A percentile compares a stretch with the other conserved stretches of the same genome.
Conservation (phyloP, 1,284 basidiomycete species). For the Cryptococcus hybrid region DNA sequence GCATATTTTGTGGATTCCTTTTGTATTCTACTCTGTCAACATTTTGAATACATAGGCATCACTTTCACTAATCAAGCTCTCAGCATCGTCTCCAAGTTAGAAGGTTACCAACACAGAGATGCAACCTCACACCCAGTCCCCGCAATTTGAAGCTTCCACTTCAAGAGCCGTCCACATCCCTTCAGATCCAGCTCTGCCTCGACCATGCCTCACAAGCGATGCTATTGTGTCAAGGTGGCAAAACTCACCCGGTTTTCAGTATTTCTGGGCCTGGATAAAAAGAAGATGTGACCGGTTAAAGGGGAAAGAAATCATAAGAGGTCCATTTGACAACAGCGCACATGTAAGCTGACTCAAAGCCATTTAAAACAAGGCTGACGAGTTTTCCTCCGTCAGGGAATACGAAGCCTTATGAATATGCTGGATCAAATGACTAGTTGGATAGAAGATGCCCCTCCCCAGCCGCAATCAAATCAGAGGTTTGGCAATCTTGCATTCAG, state of each 20-base stretch:
- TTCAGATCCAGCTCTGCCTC: slow-evolving; percentile 18
- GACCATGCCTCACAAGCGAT: slow-evolving; percentile 55
- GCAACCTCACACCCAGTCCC: too few species aligned
- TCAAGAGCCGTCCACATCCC: slow-evolving; percentile 16
- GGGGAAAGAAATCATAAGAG: slow-evolving; percentile 52
- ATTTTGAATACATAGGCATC: too few species aligned
- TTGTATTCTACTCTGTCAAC: too few species aligned
- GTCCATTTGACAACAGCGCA: slow-evolving; percentile 17
- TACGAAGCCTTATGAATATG: slow-evolving; percentile 54
- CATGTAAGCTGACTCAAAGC: slow-evolving; percentile 43
- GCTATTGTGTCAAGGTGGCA: slow-evolving; percentile 68
- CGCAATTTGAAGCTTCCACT: too few species aligned
- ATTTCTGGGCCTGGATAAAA: slow-evolving; percentile 69
- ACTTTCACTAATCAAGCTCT: too few species aligned
- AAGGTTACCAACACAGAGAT: too few species aligned
- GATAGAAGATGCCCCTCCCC: slow-evolving; percentile 79
- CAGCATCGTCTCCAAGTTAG: too few species aligned
- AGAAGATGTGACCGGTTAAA: slow-evolving; percentile 71
- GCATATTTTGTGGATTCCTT: too few species aligned
- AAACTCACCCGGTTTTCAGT: slow-evolving; percentile 63
- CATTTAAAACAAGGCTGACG: slow-evolving; percentile 16
- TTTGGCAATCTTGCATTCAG: slow-evolving; percentile 95
- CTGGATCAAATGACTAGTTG: slow-evolving; percentile 71
- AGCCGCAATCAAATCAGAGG: slow-evolving; percentile 71
- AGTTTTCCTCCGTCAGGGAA: slow-evolving; percentile 12